phyloP scores from a whole-genome alignment of 2,329 filamentous ascomycete species.

The Fusarium buxicola region DNA sequence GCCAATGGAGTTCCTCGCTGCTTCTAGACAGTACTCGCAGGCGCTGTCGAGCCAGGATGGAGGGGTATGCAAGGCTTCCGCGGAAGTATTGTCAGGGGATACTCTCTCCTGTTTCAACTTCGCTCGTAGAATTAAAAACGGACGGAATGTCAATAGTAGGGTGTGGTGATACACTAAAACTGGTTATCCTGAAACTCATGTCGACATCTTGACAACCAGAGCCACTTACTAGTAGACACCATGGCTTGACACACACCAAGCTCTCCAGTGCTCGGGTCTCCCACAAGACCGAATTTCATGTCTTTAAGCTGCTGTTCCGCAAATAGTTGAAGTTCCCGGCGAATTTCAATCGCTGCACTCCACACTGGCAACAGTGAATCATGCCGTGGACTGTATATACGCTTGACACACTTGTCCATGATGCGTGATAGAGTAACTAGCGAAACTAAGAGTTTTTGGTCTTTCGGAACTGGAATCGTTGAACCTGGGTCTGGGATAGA shows the following conservation, averaged over 20 bases:
- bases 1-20: conserved; percentile 55
- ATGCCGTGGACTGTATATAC: conserved; percentile 56
- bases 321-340: conserved; percentile 46
- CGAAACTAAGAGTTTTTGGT: conserved; percentile 53
- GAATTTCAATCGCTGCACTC: conserved; percentile 49
- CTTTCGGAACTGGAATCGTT: conserved; percentile 49
- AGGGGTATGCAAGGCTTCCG: conserved; percentile 33
- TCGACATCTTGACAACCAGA: background rate
- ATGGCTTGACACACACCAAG: conserved; percentile 56
- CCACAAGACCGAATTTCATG: conserved; percentile 51
- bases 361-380: conserved; percentile 50
- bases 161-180: conserved; percentile 57
- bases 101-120: conserved; percentile 52
- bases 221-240: conserved; percentile 52
- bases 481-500: conserved; percentile 53
- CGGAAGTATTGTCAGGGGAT: conserved; percentile 6
- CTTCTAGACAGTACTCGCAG: conserved; percentile 55
- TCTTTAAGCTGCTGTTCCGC: conserved; percentile 47
- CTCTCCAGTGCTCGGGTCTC: conserved; percentile 50
- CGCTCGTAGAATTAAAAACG: conserved; percentile 58
- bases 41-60: conserved; percentile 57
- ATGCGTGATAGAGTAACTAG: conserved; percentile 52
- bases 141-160: conserved; percentile 56
- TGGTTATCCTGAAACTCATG: background rate
- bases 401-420: conserved; percentile 54